Evolutionary conservation across 805 yeast species (phyloP).

Genomic region (Starmerella powellii): DNA sequence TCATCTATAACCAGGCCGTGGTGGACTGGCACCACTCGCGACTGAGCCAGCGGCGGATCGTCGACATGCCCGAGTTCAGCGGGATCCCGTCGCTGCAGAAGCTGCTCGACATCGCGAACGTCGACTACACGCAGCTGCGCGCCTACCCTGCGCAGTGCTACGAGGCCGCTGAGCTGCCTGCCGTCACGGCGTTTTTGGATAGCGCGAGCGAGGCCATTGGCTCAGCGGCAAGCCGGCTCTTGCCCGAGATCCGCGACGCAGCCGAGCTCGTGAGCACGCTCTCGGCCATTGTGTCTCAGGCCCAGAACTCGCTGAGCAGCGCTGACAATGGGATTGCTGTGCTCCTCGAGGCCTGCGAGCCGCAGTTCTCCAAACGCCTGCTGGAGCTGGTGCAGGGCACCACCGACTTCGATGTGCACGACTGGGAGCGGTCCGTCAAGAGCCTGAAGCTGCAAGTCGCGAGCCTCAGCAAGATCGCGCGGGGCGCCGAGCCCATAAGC

Average conservation of each 20-base stretch:
- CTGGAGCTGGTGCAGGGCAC: neutral
- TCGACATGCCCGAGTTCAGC: slow-evolving; percentile 15
- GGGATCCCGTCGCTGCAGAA: neutral
- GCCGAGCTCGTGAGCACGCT: slow-evolving; percentile 3
- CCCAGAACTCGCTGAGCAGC: slow-evolving; percentile 11
- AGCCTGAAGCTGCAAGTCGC: neutral
- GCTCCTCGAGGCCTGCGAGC: slow-evolving; percentile 10
- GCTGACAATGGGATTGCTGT: slow-evolving; percentile 8
- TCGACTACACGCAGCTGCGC: neutral
- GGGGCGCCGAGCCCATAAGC: neutral
- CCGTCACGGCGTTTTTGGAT: slow-evolving; percentile 1
- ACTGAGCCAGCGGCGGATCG: slow-evolving; percentile 12
- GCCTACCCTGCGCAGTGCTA: slow-evolving; percentile 18
- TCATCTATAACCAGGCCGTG: slow-evolving; percentile 12
- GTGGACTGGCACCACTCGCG: slow-evolving; percentile 13
- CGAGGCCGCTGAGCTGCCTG: neutral
- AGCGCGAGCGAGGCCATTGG: slow-evolving; percentile 1
- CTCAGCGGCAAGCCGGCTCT: neutral
- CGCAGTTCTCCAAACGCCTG: slow-evolving; percentile 4
- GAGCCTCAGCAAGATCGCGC: slow-evolving; percentile 1
- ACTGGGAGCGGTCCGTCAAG: neutral
- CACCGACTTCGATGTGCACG: neutral
- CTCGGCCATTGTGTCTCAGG: slow-evolving; percentile 5
- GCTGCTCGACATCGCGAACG: neutral
- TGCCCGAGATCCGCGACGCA: neutral